phyloP scores from a whole-genome alignment of 177 flowering plant species.

The Vitis hybrid region DNA sequence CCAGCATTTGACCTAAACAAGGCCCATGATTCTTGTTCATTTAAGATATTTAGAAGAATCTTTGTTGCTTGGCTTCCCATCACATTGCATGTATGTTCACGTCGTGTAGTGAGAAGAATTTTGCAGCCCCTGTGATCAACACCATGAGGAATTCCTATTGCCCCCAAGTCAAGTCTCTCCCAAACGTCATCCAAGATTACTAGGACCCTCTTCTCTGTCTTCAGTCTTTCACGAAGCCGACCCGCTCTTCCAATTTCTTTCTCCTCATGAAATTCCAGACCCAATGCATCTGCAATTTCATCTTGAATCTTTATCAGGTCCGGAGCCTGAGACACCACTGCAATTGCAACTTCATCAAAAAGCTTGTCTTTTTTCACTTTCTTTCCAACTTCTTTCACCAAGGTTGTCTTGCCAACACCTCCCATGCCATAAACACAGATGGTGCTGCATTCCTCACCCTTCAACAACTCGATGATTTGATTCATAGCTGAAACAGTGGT shows the following conservation, averaged over 20 bases:
- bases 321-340: neutral
- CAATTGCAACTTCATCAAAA: neutral
- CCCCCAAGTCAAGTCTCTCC: neutral
- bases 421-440: too few species aligned
- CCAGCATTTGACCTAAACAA: neutral
- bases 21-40: constrained; percentile 1
- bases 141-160: neutral
- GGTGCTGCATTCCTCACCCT: too few species aligned
- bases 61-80: neutral
- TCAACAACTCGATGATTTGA: too few species aligned
- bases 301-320: neutral
- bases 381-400: too few species aligned
- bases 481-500: too few species aligned
- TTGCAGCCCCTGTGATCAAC: neutral
- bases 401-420: too few species aligned
- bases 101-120: neutral
- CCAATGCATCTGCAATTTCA: neutral
- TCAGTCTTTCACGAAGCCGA: neutral
- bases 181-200: neutral
- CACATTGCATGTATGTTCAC: neutral
- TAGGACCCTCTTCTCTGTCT: neutral
- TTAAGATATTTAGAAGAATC: too few species aligned
- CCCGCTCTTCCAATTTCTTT: neutral
- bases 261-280: neutral
- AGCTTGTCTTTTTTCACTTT: too few species aligned